Conservation (phyloP, 352 stramenopile genomes). For the Globisporangium cystogenes region DNA sequence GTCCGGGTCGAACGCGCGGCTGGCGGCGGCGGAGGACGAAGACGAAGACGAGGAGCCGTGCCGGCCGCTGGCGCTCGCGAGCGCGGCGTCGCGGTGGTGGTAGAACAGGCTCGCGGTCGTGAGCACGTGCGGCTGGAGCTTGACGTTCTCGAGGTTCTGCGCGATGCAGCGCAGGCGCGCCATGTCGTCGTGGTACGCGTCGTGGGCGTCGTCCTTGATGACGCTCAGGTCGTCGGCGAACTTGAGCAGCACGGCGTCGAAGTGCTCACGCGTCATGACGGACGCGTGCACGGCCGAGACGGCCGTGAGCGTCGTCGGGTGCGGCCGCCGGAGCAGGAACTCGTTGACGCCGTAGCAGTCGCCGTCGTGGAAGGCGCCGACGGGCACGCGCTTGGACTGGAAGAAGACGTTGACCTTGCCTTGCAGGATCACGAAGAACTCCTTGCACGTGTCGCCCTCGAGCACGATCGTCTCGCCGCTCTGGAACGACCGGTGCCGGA, state of each 20-base stretch:
- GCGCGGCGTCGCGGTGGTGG: slow-evolving; percentile 27
- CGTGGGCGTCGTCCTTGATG: slow-evolving; percentile 41
- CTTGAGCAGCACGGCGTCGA: slow-evolving; percentile 56
- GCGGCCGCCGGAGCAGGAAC: slow-evolving; percentile 44
- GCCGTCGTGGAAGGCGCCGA: slow-evolving; percentile 51
- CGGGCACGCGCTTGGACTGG: slow-evolving; percentile 31
- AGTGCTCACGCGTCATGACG: slow-evolving; percentile 69
- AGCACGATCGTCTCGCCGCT: slow-evolving; percentile 65
- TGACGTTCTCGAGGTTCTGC: slow-evolving; percentile 39
- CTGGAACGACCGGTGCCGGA: slow-evolving; percentile 64
- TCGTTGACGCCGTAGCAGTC: slow-evolving; percentile 67
- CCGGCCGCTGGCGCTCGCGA: too few species aligned
- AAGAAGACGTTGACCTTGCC: slow-evolving; percentile 68
- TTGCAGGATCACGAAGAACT: slow-evolving; percentile 60
- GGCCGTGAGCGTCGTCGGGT: slow-evolving; percentile 42
- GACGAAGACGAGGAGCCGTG: neutral
- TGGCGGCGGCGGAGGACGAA: neutral
- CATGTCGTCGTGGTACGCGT: slow-evolving; percentile 35
- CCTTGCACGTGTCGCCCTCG: slow-evolving; percentile 61
- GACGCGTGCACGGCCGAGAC: slow-evolving; percentile 51
- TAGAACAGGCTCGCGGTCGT: slow-evolving; percentile 54
- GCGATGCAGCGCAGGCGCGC: slow-evolving; percentile 23
- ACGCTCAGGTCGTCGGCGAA: slow-evolving; percentile 50
- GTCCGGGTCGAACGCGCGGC: slow-evolving; percentile 4
- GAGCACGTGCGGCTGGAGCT: slow-evolving; percentile 51